phyloP scores from a whole-genome alignment of 2,329 filamentous ascomycete species.

The Fusarium cicatricum region DNA sequence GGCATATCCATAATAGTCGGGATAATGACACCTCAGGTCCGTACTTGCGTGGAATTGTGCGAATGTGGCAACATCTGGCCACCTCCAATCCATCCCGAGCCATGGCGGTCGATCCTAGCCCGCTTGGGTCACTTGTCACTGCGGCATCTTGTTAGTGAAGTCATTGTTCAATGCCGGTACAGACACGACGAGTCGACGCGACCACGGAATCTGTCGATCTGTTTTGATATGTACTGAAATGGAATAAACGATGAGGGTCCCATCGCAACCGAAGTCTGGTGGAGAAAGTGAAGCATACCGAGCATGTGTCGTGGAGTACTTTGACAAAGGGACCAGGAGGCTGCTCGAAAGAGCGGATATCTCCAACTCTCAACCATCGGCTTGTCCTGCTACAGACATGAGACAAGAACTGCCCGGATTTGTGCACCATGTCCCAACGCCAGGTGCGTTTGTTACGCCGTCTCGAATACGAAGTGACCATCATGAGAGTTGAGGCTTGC shows the following conservation, averaged over 20 bases:
- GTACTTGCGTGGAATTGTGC: constrained; percentile 26
- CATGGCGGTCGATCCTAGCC: constrained; percentile 37
- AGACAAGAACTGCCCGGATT: too few relatives aligned
- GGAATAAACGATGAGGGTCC: not conserved
- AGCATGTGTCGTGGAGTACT: constrained; percentile 16
- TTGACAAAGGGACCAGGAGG: constrained; percentile 9
- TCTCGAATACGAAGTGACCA: constrained; percentile 21
- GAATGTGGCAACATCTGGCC: constrained; percentile 38
- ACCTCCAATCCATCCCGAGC: constrained; percentile 22
- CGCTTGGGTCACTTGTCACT: constrained; percentile 29
- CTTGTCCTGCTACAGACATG: constrained; percentile 10
- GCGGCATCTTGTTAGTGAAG: constrained; percentile 27
- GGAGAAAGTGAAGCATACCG: constrained; percentile 1
- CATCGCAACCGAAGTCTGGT: constrained; percentile 20
- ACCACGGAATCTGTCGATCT: constrained; percentile 29
- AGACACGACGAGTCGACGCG: constrained; percentile 15
- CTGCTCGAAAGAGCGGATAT: constrained; percentile 7
- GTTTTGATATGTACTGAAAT: constrained; percentile 23
- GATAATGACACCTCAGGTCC: constrained; percentile 2
- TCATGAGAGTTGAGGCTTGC: constrained; percentile 18
- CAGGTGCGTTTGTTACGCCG: constrained; percentile 12
- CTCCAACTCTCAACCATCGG: constrained; percentile 4
- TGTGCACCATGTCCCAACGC: not conserved
- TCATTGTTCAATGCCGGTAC: constrained; percentile 21
- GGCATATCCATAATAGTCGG: constrained; percentile 27